These are phyloP conservation scores for Allium fistulosum DNA, from an alignment of 106 monocot species.

Conservation along the genomic window DNA sequence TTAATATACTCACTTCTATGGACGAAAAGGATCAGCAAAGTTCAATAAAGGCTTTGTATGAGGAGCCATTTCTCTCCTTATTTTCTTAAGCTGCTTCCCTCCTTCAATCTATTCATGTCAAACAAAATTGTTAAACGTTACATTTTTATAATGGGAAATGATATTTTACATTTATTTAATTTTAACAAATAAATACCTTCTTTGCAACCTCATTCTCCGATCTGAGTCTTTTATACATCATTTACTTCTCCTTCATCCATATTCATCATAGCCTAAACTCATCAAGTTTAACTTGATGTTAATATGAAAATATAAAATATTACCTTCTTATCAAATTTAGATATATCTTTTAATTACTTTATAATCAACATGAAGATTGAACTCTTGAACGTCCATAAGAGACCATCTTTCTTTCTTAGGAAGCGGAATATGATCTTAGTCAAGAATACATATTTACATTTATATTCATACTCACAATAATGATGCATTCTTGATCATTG, in stretches of 20 bases:
- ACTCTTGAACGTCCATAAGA: slow-evolving; percentile 74
- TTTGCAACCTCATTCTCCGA: slow-evolving; percentile 62
- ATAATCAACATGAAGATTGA: slow-evolving; percentile 72
- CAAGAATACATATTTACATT: neutral
- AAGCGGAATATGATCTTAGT: slow-evolving; percentile 64
- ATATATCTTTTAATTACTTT: slow-evolving; percentile 50
- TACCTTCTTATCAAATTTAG: slow-evolving; percentile 90
- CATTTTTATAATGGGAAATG: too few relatives aligned
- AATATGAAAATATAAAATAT: neutral
- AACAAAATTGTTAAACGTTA: neutral
- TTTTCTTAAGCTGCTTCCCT: slow-evolving; percentile 72
- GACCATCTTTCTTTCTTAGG: slow-evolving; percentile 75
- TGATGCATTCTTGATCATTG: neutral
- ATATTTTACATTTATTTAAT: too few relatives aligned
- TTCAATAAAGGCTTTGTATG: slow-evolving; percentile 71
- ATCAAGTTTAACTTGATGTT: too few relatives aligned
- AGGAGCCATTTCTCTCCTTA: slow-evolving; percentile 86
- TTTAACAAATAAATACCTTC: neutral
- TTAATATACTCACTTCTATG: slow-evolving; percentile 52
- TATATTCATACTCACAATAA: too few relatives aligned
- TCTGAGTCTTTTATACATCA: slow-evolving; percentile 59
- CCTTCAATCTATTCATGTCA: slow-evolving; percentile 66
- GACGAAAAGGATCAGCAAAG: slow-evolving; percentile 69
- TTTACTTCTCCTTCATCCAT: slow-evolving; percentile 79
- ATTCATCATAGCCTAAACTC: neutral